phyloP scores from a whole-genome alignment of 2,329 filamentous ascomycete species.

The Fusarium sp. region DNA sequence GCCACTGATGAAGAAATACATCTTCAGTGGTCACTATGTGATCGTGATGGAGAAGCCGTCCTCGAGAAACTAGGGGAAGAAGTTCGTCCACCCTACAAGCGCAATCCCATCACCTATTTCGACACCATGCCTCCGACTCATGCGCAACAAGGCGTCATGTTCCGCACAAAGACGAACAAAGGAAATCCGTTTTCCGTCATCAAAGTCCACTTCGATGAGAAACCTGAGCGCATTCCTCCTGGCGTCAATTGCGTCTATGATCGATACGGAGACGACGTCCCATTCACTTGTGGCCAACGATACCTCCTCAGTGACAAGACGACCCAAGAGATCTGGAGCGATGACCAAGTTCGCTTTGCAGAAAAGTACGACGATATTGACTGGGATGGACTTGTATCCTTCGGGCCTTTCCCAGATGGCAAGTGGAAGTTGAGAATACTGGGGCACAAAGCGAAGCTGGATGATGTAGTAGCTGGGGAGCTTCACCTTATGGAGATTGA shows the following conservation, averaged over 20 bases:
- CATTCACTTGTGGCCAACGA: conserved; percentile 27
- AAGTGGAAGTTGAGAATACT: conserved; percentile 35
- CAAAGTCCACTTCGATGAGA: conserved; percentile 30
- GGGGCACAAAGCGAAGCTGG: conserved; percentile 31
- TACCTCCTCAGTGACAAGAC: conserved; percentile 6
- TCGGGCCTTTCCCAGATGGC: conserved; percentile 27
- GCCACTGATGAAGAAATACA: conserved; percentile 14
- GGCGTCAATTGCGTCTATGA: conserved; percentile 32
- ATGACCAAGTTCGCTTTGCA: conserved; percentile 31
- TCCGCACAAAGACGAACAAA: conserved; percentile 35
- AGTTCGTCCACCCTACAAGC: conserved; percentile 26
- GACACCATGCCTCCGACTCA: conserved; percentile 34
- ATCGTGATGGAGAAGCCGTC: conserved; percentile 19
- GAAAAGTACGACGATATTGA: conserved; percentile 31
- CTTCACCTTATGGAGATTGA: conserved; percentile 38
- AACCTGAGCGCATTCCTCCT: background rate
- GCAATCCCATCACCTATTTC: conserved; percentile 34
- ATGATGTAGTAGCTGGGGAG: conserved; percentile 29
- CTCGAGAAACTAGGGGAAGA: conserved; percentile 26
- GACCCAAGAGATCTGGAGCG: conserved; percentile 21
- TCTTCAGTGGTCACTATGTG: conserved; percentile 36
- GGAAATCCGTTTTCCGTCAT: conserved; percentile 25
- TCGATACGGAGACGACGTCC: conserved; percentile 24
- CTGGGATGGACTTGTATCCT: conserved; percentile 27
- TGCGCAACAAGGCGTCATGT: conserved; percentile 33